Percentiles rank a stretch among this genome's conserved stretches.
Conservation (phyloP, 805 yeast species). For the Isabelozyma pseudorhagii region DNA sequence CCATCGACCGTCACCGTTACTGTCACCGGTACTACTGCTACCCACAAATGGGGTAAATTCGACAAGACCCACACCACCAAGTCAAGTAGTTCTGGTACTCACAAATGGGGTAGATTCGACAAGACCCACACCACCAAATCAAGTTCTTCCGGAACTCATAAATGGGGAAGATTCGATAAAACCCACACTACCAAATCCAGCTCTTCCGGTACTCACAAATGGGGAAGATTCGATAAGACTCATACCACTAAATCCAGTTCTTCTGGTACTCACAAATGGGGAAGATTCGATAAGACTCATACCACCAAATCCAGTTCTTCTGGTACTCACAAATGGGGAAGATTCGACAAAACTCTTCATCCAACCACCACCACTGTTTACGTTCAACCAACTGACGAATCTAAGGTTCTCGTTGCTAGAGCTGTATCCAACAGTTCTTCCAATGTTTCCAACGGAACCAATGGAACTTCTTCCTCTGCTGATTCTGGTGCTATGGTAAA, state of each 20-base stretch:
- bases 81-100: conserved; percentile 34
- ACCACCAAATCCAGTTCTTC: conserved; percentile 28
- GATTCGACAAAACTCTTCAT: conserved; percentile 34
- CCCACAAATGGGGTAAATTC: conserved; percentile 57
- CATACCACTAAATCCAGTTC: conserved; percentile 9
- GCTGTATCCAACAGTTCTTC: conserved; percentile 6
- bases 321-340: conserved; percentile 33
- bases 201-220: conserved; percentile 23
- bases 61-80: conserved; percentile 41
- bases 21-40: conserved; percentile 34
- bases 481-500: conserved; percentile 17
- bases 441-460: conserved; percentile 14
- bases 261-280: conserved; percentile 26
- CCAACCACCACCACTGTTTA: conserved; percentile 30
- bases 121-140: conserved; percentile 40
- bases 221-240: conserved; percentile 36
- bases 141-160: conserved; percentile 35
- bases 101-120: conserved; percentile 56
- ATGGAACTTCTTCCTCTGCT: conserved; percentile 19
- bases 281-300: conserved; percentile 36
- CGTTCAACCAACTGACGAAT: conserved; percentile 1
- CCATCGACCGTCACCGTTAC: conserved; percentile 27
- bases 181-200: conserved; percentile 8
- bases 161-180: conserved; percentile 25
- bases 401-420: not conserved